Base-by-base conservation (phyloP, 1,284 basidiomycete species). In the Anthracocystis walkeri region DNA sequence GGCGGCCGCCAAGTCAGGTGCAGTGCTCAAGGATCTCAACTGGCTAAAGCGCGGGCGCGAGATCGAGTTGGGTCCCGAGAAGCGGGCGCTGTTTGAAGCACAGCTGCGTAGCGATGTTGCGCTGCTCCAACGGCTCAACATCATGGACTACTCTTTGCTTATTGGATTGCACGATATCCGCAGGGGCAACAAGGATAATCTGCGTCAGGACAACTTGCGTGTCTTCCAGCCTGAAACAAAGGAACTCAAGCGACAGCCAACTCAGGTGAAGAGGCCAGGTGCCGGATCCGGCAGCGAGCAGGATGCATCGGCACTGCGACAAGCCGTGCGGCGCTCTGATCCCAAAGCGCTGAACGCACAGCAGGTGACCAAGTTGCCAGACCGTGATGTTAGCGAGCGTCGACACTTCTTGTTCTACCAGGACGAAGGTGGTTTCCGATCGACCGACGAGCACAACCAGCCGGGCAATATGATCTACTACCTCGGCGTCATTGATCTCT, bases 61-160 rank as follows among this genome's bases (percentile, higher is more conserved):
- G 80, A 88, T 99, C 61, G 92, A 96, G 85, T 87, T 98, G 23
- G 96, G 96, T 0, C 96, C 96, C 0, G 94, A 96, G 87, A 99
- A 98, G 87, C 88, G 92, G 46, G 93, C 93, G 1, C 86, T 97
- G 33, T 88, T 99, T 81, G 91, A 92, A 12, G 95, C 95, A 84
- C 96, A 99, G 87, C 87, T 99, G 33, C 87, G 92, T 62, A 87
- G 94, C 51, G 97, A 99, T 82, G 90, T 92, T 45, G 93, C 92
- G 85, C 90, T 98, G 77, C 86, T 99, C 82, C 92, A 92, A 86
- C 86, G 87, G 67, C 89, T 97, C 33, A 87, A 90, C 56, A 96
- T 98, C 63, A 98, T 98, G 95, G 96, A 99, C 86, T 99, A 99
- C 85, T 93, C 92, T 76, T 87, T 99, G 31, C 89, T 99, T 25